Conservation (phyloP, 331 rosid species). For the Rosa hybrid region DNA sequence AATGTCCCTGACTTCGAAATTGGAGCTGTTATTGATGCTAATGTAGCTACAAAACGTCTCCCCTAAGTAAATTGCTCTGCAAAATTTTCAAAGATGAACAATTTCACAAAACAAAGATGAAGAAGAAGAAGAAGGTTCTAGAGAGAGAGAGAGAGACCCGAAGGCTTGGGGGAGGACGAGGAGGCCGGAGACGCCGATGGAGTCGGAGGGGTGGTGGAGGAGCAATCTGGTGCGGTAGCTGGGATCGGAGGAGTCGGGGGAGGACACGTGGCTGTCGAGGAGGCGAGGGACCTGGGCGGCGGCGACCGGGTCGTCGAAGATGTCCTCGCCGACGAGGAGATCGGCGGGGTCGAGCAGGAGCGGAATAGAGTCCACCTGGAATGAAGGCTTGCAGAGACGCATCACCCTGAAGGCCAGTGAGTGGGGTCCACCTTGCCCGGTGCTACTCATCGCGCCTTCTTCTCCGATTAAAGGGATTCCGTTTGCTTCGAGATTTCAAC, state of each 20-base stretch:
- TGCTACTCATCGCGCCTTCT: conserved; percentile 24
- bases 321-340: conserved; percentile 85
- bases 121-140: not conserved
- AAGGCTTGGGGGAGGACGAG: conserved; percentile 98
- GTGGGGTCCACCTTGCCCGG: conserved; percentile 61
- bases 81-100: not conserved
- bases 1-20: conserved; percentile 79
- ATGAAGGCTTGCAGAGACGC: conserved; percentile 89
- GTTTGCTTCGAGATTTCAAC: not conserved
- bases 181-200: conserved; percentile 94
- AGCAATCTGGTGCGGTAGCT: conserved; percentile 68
- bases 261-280: conserved; percentile 22
- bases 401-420: conserved; percentile 88
- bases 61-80: conserved; percentile 94
- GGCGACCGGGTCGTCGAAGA: conserved; percentile 71
- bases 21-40: conserved; percentile 93
- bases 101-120: not conserved
- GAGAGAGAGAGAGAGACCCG: conserved; percentile 47
- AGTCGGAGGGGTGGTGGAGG: conserved; percentile 67
- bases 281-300: conserved; percentile 45
- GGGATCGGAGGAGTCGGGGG: conserved; percentile 63
- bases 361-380: conserved; percentile 76
- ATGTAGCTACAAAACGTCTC: conserved; percentile 97
- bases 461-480: not conserved
- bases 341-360: conserved; percentile 81